Conservation (phyloP, 1,139 yeast genomes). For the Casaregolazyma lundiana region DNA sequence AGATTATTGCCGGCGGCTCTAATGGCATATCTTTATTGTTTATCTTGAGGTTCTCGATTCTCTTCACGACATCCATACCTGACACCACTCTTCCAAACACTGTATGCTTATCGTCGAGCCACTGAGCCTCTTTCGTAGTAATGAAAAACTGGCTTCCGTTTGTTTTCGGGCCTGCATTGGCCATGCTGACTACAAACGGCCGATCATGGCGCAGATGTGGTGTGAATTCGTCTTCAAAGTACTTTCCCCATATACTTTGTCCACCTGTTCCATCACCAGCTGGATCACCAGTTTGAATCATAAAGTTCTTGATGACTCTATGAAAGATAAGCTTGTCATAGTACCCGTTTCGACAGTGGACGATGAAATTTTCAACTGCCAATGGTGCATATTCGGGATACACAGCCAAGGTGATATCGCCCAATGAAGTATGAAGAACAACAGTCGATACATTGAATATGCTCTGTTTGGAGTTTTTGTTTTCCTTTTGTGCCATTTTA, state of each 20-base stretch:
- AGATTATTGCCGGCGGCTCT: constrained; percentile 32
- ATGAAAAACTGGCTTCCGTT: constrained; percentile 65
- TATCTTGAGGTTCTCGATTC: constrained; percentile 30
- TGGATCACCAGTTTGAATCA: constrained; percentile 55
- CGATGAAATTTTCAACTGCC: constrained; percentile 44
- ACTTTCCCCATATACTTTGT: constrained; percentile 40
- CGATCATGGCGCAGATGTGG: constrained; percentile 37
- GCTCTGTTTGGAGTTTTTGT: constrained; percentile 4
- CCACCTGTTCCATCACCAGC: constrained; percentile 50
- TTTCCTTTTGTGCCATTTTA: constrained; percentile 15
- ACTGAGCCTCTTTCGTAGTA: constrained; percentile 42
- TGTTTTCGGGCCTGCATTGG: constrained; percentile 58
- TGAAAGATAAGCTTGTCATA: constrained; percentile 45
- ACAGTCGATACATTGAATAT: constrained; percentile 13
- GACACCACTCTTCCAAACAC: constrained; percentile 53
- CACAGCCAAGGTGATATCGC: constrained; percentile 42
- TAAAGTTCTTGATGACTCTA: constrained; percentile 44
- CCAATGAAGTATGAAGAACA: constrained; percentile 43
- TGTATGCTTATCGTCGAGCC: constrained; percentile 54
- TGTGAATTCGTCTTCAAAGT: constrained; percentile 43
- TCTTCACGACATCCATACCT: constrained; percentile 36
- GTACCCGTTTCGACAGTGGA: constrained; percentile 37
- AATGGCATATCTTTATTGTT: constrained; percentile 33
- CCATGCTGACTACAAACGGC: constrained; percentile 52
- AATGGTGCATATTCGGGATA: constrained; percentile 39